These are phyloP conservation scores for Tolypocladium nubicola DNA, from an alignment of 2,329 filamentous ascomycete genomes.

Conservation along the genomic window DNA sequence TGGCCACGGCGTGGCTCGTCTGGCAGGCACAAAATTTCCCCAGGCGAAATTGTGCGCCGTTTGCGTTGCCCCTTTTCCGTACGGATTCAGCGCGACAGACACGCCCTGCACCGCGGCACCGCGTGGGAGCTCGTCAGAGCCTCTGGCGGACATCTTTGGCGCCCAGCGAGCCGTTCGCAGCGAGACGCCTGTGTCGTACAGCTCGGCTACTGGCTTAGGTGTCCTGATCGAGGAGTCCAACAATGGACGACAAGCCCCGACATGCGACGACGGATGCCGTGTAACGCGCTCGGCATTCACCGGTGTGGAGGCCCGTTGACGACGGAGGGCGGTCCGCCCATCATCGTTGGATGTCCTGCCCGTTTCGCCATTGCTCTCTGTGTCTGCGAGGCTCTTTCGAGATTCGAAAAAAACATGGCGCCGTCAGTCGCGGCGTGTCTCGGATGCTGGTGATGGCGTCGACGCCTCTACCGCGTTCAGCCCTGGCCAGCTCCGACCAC, in stretches of 20 bases:
- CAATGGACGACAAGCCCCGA: not conserved
- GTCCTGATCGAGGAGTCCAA: not conserved
- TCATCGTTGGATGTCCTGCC: not conserved
- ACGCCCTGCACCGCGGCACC: too few species aligned
- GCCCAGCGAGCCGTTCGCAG: not conserved
- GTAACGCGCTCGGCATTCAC: not conserved
- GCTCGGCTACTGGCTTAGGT: not conserved
- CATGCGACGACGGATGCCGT: not conserved
- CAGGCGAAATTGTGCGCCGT: not conserved
- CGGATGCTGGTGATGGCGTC: not conserved
- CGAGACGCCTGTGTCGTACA: not conserved
- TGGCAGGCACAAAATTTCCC: not conserved
- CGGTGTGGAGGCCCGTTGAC: not conserved
- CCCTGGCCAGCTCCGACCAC: not conserved
- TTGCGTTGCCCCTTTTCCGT: not conserved
- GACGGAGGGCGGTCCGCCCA: not conserved
- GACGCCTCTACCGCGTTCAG: not conserved
- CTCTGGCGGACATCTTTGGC: not conserved
- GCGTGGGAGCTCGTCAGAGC: not conserved
- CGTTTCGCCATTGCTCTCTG: not conserved
- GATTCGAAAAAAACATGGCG: not conserved
- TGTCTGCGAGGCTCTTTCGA: not conserved
- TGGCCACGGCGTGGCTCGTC: not conserved
- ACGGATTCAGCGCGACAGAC: too few species aligned
- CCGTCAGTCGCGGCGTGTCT: not conserved